These are phyloP conservation scores for Crithidia thermophila DNA, from an alignment of 208 protist species.

Conservation along the genomic window DNA sequence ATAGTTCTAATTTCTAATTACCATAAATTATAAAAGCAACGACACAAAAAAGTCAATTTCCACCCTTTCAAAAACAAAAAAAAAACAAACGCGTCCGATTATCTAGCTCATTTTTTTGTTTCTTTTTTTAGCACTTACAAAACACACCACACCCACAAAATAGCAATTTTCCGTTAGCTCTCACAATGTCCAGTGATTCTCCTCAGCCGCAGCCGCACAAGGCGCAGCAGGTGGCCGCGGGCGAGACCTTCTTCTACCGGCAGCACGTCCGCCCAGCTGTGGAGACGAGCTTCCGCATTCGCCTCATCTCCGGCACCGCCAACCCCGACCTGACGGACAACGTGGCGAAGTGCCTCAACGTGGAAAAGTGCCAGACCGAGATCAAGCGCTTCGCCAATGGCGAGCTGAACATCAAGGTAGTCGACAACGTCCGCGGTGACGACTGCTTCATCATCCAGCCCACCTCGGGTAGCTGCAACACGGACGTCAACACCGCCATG, in stretches of 20 bases:
- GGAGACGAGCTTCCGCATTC: slow-evolving; percentile 86
- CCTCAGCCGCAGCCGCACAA: slow-evolving; percentile 34
- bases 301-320: slow-evolving; percentile 86
- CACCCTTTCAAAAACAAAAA: slow-evolving; percentile 2
- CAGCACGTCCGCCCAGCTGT: slow-evolving; percentile 73
- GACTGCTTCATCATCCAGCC: slow-evolving; percentile 97
- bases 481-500: slow-evolving; percentile 89
- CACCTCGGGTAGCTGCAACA: slow-evolving; percentile 65
- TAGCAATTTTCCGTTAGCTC: no score
- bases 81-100: no score
- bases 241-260: slow-evolving; percentile 87
- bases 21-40: no score
- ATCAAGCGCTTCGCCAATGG: slow-evolving; percentile 92
- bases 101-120: no score
- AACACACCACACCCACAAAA: neutral
- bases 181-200: slow-evolving; percentile 21
- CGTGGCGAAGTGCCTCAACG: slow-evolving; percentile 79
- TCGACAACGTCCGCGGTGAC: slow-evolving; percentile 94
- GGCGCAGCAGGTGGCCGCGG: slow-evolving; percentile 66
- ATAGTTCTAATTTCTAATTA: no score
- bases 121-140: neutral
- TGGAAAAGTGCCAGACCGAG: slow-evolving; percentile 77
- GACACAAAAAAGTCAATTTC: no score
- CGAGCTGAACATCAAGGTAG: slow-evolving; percentile 92
- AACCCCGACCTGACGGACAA: slow-evolving; percentile 83